Percentiles rank a stretch among this genome's conserved stretches.
phyloP scores from a whole-genome alignment of 176 grass and related monocot species.

The Carex cristatella region DNA sequence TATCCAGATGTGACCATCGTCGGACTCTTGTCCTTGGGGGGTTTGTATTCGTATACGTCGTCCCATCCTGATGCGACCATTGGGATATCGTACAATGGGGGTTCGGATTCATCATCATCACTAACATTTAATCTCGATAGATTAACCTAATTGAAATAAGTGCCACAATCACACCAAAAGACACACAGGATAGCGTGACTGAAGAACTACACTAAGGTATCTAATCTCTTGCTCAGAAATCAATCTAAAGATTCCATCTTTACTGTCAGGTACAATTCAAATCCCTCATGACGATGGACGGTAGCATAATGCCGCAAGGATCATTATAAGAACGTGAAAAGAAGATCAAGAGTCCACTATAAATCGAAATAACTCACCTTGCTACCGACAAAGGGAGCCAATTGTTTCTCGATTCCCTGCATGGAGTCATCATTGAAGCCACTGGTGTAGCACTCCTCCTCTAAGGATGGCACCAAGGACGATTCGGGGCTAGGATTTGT shows the following conservation, averaged over 20 bases:
- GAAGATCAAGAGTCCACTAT: slow-evolving; percentile 11
- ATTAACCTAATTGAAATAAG: neutral
- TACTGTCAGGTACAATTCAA: neutral
- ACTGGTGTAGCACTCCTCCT: slow-evolving; percentile 47
- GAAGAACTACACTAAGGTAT: neutral
- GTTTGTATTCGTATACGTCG: too few relatives aligned
- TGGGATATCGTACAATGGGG: too few relatives aligned
- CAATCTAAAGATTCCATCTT: slow-evolving; percentile 10
- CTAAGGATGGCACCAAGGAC: slow-evolving; percentile 40
- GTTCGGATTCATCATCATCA: too few relatives aligned
- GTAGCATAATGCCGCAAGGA: neutral
- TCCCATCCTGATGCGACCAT: too few relatives aligned
- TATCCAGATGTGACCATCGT: too few relatives aligned
- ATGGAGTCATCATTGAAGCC: slow-evolving; percentile 46
- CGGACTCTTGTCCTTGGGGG: too few relatives aligned
- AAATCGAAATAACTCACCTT: slow-evolving; percentile 39
- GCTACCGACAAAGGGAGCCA: slow-evolving; percentile 59
- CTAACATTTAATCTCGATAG: slow-evolving; percentile 9
- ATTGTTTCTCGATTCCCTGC: slow-evolving; percentile 39
- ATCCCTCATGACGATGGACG: neutral
- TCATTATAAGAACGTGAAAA: neutral
- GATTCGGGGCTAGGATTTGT: slow-evolving; percentile 38
- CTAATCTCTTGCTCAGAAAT: slow-evolving; percentile 13
- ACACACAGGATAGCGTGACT: neutral
- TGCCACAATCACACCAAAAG: neutral